These are phyloP conservation scores for Lipomyces oligophaga DNA, from an alignment of 805 yeast genomes.

Conservation along the genomic window DNA sequence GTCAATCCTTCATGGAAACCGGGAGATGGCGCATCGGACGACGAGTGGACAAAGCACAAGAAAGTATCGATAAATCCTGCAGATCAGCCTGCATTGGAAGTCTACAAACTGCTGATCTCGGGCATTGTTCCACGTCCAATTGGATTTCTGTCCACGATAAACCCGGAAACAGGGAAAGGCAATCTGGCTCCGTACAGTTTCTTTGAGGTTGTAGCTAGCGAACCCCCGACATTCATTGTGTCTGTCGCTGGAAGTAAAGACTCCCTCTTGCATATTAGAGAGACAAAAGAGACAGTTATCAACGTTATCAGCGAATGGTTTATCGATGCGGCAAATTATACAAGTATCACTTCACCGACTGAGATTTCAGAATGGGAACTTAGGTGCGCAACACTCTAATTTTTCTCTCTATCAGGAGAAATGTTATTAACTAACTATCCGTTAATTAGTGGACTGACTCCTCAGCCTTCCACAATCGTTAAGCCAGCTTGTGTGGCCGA, in stretches of 20 bases:
- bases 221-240: conserved; percentile 57
- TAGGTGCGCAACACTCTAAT: neutral
- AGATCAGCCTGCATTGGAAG: conserved; percentile 42
- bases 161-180: conserved; percentile 40
- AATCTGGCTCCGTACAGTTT: conserved; percentile 64
- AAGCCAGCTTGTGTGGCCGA: conserved; percentile 58
- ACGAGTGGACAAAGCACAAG: conserved; percentile 45
- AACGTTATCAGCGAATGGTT: conserved; percentile 62
- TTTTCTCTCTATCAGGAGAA: conserved; percentile 24
- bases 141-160: conserved; percentile 52
- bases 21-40: conserved; percentile 47
- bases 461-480: conserved; percentile 44
- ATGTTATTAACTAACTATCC: neutral
- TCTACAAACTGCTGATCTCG: conserved; percentile 51
- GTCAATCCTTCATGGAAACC: conserved; percentile 43
- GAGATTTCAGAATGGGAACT: conserved; percentile 53
- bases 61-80: conserved; percentile 52
- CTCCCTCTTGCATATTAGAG: conserved; percentile 47
- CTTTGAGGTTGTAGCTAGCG: conserved; percentile 46
- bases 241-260: conserved; percentile 52
- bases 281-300: conserved; percentile 52
- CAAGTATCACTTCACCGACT: conserved; percentile 47
- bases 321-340: conserved; percentile 57
- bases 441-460: conserved; percentile 47
- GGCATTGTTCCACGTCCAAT: conserved; percentile 60